These are phyloP conservation scores for Bassia scoparia DNA, from an alignment of 148 eudicot genomes.

Conservation along the genomic window DNA sequence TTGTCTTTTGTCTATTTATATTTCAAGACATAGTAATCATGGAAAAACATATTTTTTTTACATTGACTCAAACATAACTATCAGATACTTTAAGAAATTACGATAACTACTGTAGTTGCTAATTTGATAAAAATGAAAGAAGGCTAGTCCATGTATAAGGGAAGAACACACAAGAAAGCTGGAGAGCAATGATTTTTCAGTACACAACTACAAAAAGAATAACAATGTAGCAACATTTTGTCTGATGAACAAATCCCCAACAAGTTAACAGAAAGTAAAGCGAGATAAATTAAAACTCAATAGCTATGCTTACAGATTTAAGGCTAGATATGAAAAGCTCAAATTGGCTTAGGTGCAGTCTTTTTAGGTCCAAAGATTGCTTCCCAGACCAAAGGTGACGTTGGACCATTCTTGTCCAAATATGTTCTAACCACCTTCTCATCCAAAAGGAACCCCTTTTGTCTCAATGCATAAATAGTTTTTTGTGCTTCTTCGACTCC, in stretches of 20 bases:
- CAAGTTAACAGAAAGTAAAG: slow-evolving; percentile 3
- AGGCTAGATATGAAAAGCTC: slow-evolving; percentile 11
- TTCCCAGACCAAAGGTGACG: slow-evolving; percentile 69
- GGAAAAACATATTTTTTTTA: no score
- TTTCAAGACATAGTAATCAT: no score
- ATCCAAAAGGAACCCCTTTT: slow-evolving; percentile 62
- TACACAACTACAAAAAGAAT: neutral
- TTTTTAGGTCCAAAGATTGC: slow-evolving; percentile 69
- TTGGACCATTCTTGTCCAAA: slow-evolving; percentile 69
- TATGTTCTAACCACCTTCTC: slow-evolving; percentile 66
- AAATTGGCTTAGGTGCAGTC: slow-evolving; percentile 26
- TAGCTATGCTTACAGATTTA: slow-evolving; percentile 22
- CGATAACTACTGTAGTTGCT: neutral
- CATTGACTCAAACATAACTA: no score
- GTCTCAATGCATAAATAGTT: slow-evolving; percentile 38
- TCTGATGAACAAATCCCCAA: neutral
- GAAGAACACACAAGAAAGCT: neutral
- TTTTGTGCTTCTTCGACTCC: slow-evolving; percentile 69
- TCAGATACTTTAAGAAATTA: no score
- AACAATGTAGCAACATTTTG: neutral
- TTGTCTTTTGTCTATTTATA: no score
- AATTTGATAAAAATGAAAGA: neutral
- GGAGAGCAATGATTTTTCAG: neutral
- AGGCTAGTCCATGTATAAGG: neutral
- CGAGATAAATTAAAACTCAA: slow-evolving; percentile 3